phyloP scores from a whole-genome alignment of 2,329 filamentous ascomycete genomes.

The Fusarium sp. region DNA sequence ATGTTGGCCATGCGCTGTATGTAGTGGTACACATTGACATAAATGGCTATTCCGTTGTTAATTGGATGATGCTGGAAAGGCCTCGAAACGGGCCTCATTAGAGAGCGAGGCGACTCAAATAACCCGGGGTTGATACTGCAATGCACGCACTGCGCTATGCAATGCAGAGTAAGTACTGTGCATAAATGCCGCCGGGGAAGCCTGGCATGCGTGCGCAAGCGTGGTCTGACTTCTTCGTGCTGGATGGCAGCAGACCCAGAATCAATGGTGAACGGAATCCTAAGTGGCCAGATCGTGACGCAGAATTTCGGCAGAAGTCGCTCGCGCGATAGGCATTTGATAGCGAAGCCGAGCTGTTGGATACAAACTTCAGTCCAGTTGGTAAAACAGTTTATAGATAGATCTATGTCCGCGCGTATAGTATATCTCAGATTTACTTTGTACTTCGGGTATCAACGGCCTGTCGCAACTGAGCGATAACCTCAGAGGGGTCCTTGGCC shows the following conservation, averaged over 20 bases:
- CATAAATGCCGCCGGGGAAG: conserved; percentile 28
- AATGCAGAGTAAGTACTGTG: conserved; percentile 12
- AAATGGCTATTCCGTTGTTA: background rate
- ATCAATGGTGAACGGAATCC: conserved; percentile 14
- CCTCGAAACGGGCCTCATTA: conserved; percentile 1
- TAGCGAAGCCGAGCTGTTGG: background rate
- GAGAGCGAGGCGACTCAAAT: background rate
- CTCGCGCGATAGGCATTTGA: conserved; percentile 6
- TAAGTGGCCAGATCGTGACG: conserved; percentile 43
- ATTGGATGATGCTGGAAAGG: conserved; percentile 15
- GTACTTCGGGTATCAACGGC: conserved; percentile 73
- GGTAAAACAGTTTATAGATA: conserved; percentile 23
- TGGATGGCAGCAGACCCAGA: conserved; percentile 31
- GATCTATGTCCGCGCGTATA: background rate
- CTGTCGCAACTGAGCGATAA: conserved; percentile 83
- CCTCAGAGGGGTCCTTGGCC: conserved; percentile 85
- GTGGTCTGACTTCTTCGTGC: conserved; percentile 39
- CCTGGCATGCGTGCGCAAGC: conserved; percentile 28
- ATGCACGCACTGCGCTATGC: conserved; percentile 14
- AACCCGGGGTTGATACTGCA: conserved; percentile 8
- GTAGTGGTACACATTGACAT: background rate
- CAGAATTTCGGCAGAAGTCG: conserved; percentile 32
- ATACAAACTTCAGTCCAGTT: background rate
- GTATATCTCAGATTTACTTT: conserved; percentile 47
- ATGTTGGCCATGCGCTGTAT: conserved; percentile 4